These are phyloP conservation scores for Nemophila menziesii DNA, from an alignment of 257 asterid species.

Conservation along the genomic window DNA sequence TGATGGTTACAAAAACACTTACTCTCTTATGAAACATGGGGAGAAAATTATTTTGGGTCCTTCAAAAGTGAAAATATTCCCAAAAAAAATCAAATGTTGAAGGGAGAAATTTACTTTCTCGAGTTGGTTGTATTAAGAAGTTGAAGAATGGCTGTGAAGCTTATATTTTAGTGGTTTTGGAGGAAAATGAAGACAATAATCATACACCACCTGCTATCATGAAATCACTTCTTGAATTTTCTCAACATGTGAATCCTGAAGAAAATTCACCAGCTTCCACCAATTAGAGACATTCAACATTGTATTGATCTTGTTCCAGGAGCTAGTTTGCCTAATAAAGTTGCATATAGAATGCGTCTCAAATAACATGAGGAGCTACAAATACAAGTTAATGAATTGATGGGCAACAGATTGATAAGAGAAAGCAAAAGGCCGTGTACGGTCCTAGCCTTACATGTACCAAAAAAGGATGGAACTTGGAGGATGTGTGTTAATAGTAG, in stretches of 20 bases:
- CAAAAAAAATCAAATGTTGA: not conserved
- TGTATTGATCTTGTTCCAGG: not conserved
- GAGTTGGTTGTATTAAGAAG: not conserved
- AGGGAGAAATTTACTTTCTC: not conserved
- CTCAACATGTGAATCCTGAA: not conserved
- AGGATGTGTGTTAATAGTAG: conserved; percentile 1
- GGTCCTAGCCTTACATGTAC: not conserved
- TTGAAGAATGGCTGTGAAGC: not conserved
- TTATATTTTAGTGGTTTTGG: conserved; percentile 3
- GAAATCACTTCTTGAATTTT: not conserved
- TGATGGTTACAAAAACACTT: conserved; percentile 7
- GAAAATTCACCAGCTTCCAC: conserved; percentile 1
- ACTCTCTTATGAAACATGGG: conserved; percentile 8
- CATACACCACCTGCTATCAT: not conserved
- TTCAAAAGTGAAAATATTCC: not conserved
- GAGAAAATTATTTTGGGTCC: conserved; percentile 3
- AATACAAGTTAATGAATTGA: conserved; percentile 3
- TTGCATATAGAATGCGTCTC: not conserved
- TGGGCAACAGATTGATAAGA: not conserved
- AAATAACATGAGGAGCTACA: conserved; percentile 2
- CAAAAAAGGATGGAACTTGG: conserved; percentile 4
- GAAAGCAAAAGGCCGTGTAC: conserved; percentile 4
- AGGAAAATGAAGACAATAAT: conserved; percentile 8
- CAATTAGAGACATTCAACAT: conserved; percentile 6
- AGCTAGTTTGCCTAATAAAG: conserved; percentile 1